Evolutionary conservation across 192 early-diverging fungal species (phyloP), one percentile per base, ranked within the genome.

Genomic region (Phlyctochytrium planicorne): DNA sequence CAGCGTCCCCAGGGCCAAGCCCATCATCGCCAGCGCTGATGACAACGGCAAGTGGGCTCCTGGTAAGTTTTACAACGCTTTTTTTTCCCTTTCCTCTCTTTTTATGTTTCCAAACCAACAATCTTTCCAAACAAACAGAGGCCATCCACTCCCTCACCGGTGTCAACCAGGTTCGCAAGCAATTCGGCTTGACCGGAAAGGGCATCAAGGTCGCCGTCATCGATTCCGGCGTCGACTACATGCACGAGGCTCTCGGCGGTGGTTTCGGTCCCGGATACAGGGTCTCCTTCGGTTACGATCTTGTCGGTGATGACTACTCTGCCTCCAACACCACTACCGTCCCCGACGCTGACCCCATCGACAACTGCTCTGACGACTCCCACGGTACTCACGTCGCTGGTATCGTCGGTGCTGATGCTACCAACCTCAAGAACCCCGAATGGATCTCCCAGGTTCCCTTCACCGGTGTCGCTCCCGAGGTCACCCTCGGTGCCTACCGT

Each of bases 391-490:
- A 81, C 68, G 64, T 69, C 25, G 62, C 75, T 24, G 78, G 78
- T 27, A 80, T 74, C 65, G 63, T 80, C 50, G 78, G 25, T 14
- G 78, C 57, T n/a, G 59, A 77, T 40, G 69, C 77, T 10, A 69
- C 62, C 2, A 14, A 57, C 55, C 10, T 25, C 20, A 14, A 10
- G 14, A 57, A 4, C 55, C 20, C 20, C 55, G 55, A 25, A 10
- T 29, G 10, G 14, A 29, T 57, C 55, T 6, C 20, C 6, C 67
- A 30, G 53, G 62, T 74, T 25, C 53, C 57, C 50, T 78, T 63
- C 35, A 23, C 59, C 27, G 94, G 94, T 34, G 89, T 94, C 20
- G 93, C 91, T 17, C 94, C 94, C 0, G 81, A 82, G 52, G 92
- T 87, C 24, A 90, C 80, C 1, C 69, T 94, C 34, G 91, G 91